Base-by-base conservation (phyloP, 2,329 filamentous ascomycete species). In the Penicillium sp. region DNA sequence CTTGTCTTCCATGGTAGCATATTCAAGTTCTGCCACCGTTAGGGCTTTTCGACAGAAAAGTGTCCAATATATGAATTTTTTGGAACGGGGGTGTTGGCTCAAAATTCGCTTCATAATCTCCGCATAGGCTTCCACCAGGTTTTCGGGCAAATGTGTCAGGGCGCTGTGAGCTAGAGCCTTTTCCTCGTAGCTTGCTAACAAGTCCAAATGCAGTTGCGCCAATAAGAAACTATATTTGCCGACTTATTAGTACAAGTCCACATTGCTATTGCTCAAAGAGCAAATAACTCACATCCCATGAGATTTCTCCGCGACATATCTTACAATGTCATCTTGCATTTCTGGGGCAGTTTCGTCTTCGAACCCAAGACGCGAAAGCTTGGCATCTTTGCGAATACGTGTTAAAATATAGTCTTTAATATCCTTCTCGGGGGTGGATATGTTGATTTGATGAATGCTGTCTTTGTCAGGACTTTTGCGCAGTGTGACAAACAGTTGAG, bases 41-140 rank as follows among this genome's bases (percentile, higher is more conserved):
- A 70, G 23, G 1, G 67, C 63, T 1, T 67, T 58, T 6, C 47
- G 55, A 0, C 66, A 62, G 51, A 68, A 69, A 2, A 69, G 46
- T 1, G 62, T 59, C 68, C 68, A 70, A 35, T 65, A 69, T 2
- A 70, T 51, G 28, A 58, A 65, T 2, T 63, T 63, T 16, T 49
- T 63, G 5, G 65, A 66, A 8, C 18, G 47, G 3, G 60, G 47
- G 20, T 61, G 64, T 12, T 61, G 58, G 24, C 66, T 68, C 0
- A 66, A 61, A 7, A 70, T 50, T 16, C 62, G 64, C 5, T 64
- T 69, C 66, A 70, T 68, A 1, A 65, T 53, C 49, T 70, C 68
- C 1, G 62, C 65, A 24, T 70, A 70, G 3, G 67, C 64, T 3
- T 70, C 68, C 20, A 20, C 63, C 1, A 70, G 50, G 20, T 50